A percentile compares a stretch with the other conserved stretches of the same genome.
Evolutionary conservation across 345 rosid genomes (phyloP).

Genomic region (Ricinus communis): DNA sequence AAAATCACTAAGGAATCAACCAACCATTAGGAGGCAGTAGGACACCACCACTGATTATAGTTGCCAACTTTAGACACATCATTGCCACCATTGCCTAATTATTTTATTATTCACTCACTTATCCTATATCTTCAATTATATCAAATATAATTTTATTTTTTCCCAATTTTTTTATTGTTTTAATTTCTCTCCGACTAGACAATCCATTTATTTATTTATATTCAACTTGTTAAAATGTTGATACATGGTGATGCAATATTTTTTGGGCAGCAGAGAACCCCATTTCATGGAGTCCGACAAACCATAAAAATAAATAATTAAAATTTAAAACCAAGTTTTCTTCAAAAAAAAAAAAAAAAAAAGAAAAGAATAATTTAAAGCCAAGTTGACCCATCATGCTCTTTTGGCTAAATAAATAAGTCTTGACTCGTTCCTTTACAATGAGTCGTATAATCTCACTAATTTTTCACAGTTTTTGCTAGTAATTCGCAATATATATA

Average conservation of each 20-base stretch:
- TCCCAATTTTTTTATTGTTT: too few relatives aligned
- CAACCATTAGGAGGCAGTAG: constrained; percentile 20
- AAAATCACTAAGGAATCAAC: constrained; percentile 39
- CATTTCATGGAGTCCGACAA: too few relatives aligned
- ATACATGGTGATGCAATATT: background rate
- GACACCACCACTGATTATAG: constrained; percentile 24
- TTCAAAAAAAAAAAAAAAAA: too few relatives aligned
- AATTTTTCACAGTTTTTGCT: too few relatives aligned
- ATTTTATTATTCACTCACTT: background rate
- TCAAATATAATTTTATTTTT: background rate
- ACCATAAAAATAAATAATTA: too few relatives aligned
- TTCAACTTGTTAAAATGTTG: background rate
- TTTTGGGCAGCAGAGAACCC: background rate
- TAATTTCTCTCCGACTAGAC: constrained; percentile 18
- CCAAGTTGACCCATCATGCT: too few relatives aligned
- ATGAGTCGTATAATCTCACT: too few relatives aligned
- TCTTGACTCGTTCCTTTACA: too few relatives aligned
- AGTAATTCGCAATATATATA: too few relatives aligned
- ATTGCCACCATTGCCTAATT: constrained; percentile 21
- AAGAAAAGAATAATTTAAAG: too few relatives aligned
- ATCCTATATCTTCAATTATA: background rate
- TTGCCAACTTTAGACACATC: constrained; percentile 28
- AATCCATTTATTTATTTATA: constrained; percentile 9
- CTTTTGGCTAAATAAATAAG: too few relatives aligned
- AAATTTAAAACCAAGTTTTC: too few relatives aligned